Base-by-base conservation (phyloP, 805 yeast species). In the Pichia paraexigua region DNA sequence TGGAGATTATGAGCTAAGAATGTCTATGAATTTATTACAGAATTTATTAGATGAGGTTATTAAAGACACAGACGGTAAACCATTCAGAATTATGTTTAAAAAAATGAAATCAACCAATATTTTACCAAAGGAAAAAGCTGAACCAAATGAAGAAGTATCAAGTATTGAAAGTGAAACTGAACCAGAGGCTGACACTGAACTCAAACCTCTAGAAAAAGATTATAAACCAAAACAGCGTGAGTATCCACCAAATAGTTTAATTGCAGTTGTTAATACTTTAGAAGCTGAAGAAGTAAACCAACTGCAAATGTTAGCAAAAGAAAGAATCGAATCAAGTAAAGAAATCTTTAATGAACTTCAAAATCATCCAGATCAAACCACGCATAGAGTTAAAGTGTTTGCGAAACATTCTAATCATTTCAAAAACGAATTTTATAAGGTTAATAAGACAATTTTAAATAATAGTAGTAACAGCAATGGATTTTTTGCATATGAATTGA, bases 1-100 rank as follows among this genome's bases (percentile, higher is more conserved):
- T 47, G 96, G 92, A 0, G 81, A 84, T 24, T 64, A 66, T 17
- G 96, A 89, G 63, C 86, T 88, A 64, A 77, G 74, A 56, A 62
- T 77, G 20, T 82, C 90, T 8, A 58, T 85, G 53, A 63, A 71
- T 12, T 63, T 87, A 2, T 72, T 86, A 69, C 65, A 69, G n/a
- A 64, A 69, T 20, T 42, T 82, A 1, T 54, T 85, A 51, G 68
- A 73, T 25, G 53, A 59, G 3, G 65, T 80, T 27, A 62, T 65
- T 0, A 53, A 58, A 7, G 59, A 67, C 3, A 61, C 62, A 10
- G 58, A 70, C 1, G 61, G 66, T 11, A 55, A 61, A 35, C 68
- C 77, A 2, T 71, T 71, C 51, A 66, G 79, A 48, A 50, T 76
- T 49, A 60, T 68, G 12, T 46, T 66, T 1, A 58, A 53, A 21